phyloP scores from a whole-genome alignment of 306 rosid genomes.

The Lablab purpureus region DNA sequence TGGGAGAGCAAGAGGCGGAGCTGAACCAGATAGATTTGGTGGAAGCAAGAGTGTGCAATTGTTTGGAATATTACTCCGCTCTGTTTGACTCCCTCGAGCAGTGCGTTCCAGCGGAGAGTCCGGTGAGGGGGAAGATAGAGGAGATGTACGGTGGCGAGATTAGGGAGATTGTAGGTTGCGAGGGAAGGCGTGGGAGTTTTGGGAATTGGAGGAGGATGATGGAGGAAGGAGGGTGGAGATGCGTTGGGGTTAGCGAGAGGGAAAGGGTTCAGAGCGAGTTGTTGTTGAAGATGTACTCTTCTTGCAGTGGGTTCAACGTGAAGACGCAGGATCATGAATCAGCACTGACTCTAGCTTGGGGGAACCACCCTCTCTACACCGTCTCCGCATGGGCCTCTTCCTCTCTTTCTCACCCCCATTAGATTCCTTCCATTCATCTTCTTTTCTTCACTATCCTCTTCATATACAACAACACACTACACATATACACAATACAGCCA shows the following conservation, averaged over 20 bases:
- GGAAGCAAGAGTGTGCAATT: conserved; percentile 72
- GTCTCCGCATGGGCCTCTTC: conserved; percentile 90
- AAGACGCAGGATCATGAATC: conserved; percentile 60
- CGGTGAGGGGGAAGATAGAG: conserved; percentile 69
- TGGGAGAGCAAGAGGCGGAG: conserved; percentile 91
- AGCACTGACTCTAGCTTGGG: conserved; percentile 70
- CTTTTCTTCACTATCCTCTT: too few relatives aligned
- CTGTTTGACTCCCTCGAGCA: conserved; percentile 73
- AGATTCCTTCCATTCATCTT: too few relatives aligned
- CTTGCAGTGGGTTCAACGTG: conserved; percentile 56
- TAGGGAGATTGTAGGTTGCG: conserved; percentile 84
- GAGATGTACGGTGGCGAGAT: conserved; percentile 85
- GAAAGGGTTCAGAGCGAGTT: conserved; percentile 73
- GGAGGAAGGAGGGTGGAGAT: conserved; percentile 79
- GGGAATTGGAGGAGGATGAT: conserved; percentile 84
- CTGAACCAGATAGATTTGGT: conserved; percentile 70
- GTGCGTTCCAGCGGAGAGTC: conserved; percentile 68
- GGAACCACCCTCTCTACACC: conserved; percentile 75
- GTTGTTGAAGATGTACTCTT: conserved; percentile 75
- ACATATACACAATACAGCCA: too few relatives aligned
- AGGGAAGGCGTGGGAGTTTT: conserved; percentile 85
- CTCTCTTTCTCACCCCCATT: conserved; percentile 73
- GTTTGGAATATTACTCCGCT: conserved; percentile 76
- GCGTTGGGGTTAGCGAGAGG: conserved; percentile 63
- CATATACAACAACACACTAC: too few relatives aligned